Evolutionary conservation across 2,329 filamentous ascomycete species (phyloP), one percentile per base, ranked within the genome.

Genomic region (Ophiostoma quercus): DNA sequence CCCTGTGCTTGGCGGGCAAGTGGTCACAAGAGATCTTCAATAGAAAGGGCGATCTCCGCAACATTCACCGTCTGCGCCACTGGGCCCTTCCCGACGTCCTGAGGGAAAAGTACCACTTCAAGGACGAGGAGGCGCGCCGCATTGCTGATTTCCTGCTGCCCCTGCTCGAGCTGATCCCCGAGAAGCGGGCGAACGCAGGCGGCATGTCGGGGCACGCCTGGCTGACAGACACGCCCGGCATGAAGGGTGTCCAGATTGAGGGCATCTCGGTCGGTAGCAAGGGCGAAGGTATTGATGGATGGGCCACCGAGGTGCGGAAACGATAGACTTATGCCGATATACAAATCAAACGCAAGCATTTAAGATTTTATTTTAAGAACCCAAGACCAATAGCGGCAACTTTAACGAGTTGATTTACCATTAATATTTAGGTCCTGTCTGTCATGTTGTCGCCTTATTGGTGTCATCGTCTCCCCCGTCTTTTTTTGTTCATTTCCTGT

Each of bases 11-110:
- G 69, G 90, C 91, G 1, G 95, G 95, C 68, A 97, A 97, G 80
- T 98, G 95, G 95, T 94, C 90, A 16, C 94, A 97, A 79, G 95
- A 98, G 79, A 99, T 99, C 73, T 99, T 99, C 84, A 98, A 97
- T 79, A 89, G 95, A 74, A 96, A 97, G 80, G 95, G 95, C 75
- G 95, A 99, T 79, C 86, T 99, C 51, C 92, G 95, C 71, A 98
- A 99, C 81, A 99, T 99, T 76, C 95, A 98, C 79, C 88, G 95
- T 63, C 85, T 99, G 73, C 91, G 95, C 68, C 94, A 98, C 80
- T 99, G 95, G 95, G 93, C 94, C 0, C 83, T 99, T 6, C 88
- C 94, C 0, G 94, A 98, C 76, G 95, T 99, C 1, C 84, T 99
- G 41, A 87, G 90, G 72, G 95, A 99, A 80, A 99, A 99, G 78